Base-by-base conservation (phyloP, 2,329 filamentous ascomycete genomes). In the Boeremia exigua region DNA sequence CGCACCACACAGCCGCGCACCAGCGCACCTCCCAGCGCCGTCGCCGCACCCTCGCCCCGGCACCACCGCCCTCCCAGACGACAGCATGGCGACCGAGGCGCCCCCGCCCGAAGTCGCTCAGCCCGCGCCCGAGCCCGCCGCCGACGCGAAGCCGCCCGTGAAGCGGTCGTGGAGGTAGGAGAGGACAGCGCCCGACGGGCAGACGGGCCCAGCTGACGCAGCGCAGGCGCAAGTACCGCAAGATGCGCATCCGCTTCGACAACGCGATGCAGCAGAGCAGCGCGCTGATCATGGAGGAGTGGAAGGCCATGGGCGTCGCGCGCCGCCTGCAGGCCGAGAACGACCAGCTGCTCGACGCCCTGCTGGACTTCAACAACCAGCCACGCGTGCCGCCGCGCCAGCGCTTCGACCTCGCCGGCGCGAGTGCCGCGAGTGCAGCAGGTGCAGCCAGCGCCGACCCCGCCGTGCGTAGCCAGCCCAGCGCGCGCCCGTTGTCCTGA, bases 291-390 rank as follows among this genome's bases (percentile, higher is more conserved):
- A 86, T 87, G 67, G 83, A 90, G 50, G 92, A 95, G 75, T 90
- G 91, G 74, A 88, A 89, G 76, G 90, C 93, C 32, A 86, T 89
- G 58, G 87, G 88, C 62, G 89, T 91, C 4, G 90, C 92, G 19
- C 92, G 91, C 75, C 85, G 92, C 48, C 84, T 99, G 58, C 89
- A 92, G 53, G 87, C 96, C 68, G 90, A 97, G 78, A 96, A 96
- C 67, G 94, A 98, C 75, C 92, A 93, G 75, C 79, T 98, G 30
- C 85, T 97, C 49, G 94, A 98, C 67, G 80, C 97, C 10, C 85
- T 98, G 30, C 83, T 96, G 59, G 93, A 97, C 70, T 84, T 97
- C 78, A 99, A 99, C 78, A 87, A 90, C 47, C 90, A 87, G 38
- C 81, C 88, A 17, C 90, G 95, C 72, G 87, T 98, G 39, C 87